Evolutionary conservation across 352 stramenopile species (phyloP), one percentile per base, ranked within the genome.

Genomic region (Pythium dissotocum): DNA sequence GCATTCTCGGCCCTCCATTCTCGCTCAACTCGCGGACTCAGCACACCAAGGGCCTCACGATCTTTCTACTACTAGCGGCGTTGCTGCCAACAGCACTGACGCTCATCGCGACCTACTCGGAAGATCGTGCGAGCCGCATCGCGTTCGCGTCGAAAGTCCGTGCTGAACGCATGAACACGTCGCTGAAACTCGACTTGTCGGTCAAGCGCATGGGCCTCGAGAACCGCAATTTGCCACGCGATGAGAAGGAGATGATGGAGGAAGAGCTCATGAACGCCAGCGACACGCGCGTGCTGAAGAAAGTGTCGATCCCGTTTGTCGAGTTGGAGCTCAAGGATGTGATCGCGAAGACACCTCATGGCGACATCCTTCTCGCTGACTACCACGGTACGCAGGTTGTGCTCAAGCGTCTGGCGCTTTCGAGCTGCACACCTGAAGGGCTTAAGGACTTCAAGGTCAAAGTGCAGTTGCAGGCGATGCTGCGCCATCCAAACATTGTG

Each of bases 401-500:
- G 8, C 76, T 94, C n/a, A 94, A 94, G 71, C 85, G 87, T 7
- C 73, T 90, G 28, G 78, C 80, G 14, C 69, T 90, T 40, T 80
- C 81, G 32, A 83, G 77, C 7, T 70, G 88, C 42, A 91, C 81
- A 26, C 72, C 77, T 1, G 79, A 90, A 18, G 81, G 82, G 2
- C 68, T 94, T 5, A 72, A 78, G 7, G 82, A 91, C 21, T 96
- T 95, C 54, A 91, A 90, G 49, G 78, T 75, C 51, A 82, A 88
- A 28, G 85, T 96, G 26, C 87, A 94, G 70, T 73, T 95, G 51
- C 71, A 94, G 9, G 82, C 85, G 55, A 88, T 82, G 69, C 75
- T 95, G 33, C 85, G 89, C 0, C 87, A 96, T 57, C 85, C 89
- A 14, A 94, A 94, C 61, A 93, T 96, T 58, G 87, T 96, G 38